Conservation (phyloP, 768 basidiomycete genomes). For the Lactarius quietus region DNA sequence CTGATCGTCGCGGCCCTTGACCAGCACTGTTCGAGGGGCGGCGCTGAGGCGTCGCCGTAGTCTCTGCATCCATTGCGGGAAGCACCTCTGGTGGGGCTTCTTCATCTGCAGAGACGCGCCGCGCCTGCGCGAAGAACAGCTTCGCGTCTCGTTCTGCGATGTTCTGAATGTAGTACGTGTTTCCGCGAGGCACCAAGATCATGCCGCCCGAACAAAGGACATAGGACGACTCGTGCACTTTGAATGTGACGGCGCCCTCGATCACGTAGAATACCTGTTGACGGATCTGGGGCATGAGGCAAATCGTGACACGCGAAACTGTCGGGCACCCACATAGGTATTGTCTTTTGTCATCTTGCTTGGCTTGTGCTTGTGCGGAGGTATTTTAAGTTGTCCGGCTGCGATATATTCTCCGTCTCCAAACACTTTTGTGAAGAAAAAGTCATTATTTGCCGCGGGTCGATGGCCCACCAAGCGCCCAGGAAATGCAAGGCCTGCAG, state of each 20-base stretch:
- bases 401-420: constrained; percentile 90
- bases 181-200: constrained; percentile 94
- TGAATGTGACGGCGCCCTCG: constrained; percentile 85
- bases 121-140: constrained; percentile 90
- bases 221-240: constrained; percentile 75
- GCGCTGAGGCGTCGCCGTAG: constrained; percentile 9
- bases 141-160: constrained; percentile 73
- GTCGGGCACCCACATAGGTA: constrained; percentile 62
- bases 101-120: constrained; percentile 43
- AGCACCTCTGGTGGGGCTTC: constrained; percentile 23
- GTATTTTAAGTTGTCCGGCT: constrained; percentile 82
- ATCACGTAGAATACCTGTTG: constrained; percentile 75
- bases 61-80: constrained; percentile 18
- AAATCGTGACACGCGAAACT: not conserved
- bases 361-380: constrained; percentile 75
- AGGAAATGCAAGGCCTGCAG: constrained; percentile 75
- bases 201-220: constrained; percentile 78
- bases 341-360: constrained; percentile 91
- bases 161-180: constrained; percentile 88
- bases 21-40: constrained; percentile 23
- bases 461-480: constrained; percentile 61
- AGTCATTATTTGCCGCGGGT: constrained; percentile 57
- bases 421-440: constrained; percentile 90
- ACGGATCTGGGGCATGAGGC: not conserved
- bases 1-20: constrained; percentile 18